These are phyloP conservation scores for Pseudogymnoascus pannorum DNA, from an alignment of 2,329 filamentous ascomycete species.

Conservation along the genomic window DNA sequence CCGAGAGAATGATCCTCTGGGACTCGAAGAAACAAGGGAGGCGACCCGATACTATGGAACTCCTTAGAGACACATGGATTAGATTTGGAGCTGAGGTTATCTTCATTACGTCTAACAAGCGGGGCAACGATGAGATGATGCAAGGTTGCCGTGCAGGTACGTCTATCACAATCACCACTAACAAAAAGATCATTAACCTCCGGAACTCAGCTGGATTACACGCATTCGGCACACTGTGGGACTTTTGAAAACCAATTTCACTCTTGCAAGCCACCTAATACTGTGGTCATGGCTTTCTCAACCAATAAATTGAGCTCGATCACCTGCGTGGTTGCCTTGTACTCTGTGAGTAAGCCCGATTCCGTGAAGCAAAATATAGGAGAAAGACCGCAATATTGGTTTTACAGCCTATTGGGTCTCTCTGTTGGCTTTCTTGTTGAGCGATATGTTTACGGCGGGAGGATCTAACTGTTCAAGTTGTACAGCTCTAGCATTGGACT, in stretches of 20 bases:
- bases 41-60: constrained; percentile 32
- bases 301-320: no score
- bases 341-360: no score
- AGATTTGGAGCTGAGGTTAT: constrained; percentile 37
- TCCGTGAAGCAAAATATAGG: no score
- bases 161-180: constrained; percentile 15
- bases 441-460: no score
- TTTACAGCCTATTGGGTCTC: no score
- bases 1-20: constrained; percentile 37
- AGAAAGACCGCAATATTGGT: no score
- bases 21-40: constrained; percentile 36
- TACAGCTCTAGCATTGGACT: no score
- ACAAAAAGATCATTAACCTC: constrained; percentile 13
- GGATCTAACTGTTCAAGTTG: no score
- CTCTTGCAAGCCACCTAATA: no score
- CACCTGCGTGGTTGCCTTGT: no score
- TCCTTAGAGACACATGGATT: constrained; percentile 34
- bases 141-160: constrained; percentile 33
- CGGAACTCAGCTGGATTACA: constrained; percentile 29
- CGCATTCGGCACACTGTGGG: constrained; percentile 35
- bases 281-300: no score
- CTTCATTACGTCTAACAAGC: constrained; percentile 36
- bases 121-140: constrained; percentile 39
- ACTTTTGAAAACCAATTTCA: constrained; percentile 27
- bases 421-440: no score